Evolutionary conservation across 1,139 yeast genomes (phyloP), one percentile per base, ranked within the genome.

Genomic region (Tardiomyces digboiensis): DNA sequence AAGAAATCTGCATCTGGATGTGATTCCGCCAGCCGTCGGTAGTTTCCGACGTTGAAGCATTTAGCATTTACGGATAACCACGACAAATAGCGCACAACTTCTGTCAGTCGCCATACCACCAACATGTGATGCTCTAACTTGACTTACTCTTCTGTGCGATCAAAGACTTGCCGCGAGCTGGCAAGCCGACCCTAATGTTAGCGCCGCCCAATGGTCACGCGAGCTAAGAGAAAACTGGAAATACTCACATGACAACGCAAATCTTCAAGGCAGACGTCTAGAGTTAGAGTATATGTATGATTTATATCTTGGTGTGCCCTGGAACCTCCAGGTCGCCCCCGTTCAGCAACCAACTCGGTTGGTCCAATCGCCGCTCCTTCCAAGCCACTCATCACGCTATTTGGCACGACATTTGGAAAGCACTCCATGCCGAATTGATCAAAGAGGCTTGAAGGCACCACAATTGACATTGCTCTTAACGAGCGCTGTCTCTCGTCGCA

Each of bases 51-150:
- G 58, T 88, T 88, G 68, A 91, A 91, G 47, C 91, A 83, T 59
- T 81, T 81, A 38, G 96, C 87, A 49, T 78, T 78, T 47, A 91
- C 84, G 2, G 95, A 84, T 38, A 89, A 72, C 98, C 98, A 91
- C 40, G 88, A 80, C 46, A 91, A 72, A 60, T 89, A 91, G 43
- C 97, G 75, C 36, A 89, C 95, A 45, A 91, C 33, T 26, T n/a
- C 33, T 8, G 33, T 26, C 14, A 26, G 33, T 26, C 8, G 26
- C n/a, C n/a, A n/a, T n/a, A n/a, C n/a, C n/a, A 22, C 26, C 10
- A 22, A 22, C 26, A 22, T 7, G 12, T 7, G 12, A 22, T 8
- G 26, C 26, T 7, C 7, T 22, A 22, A 22, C 12, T 5, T 5
- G 12, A 26, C 33, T 26, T 16, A 26, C 33, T 69, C 56, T 82